Percentiles rank a stretch among this genome's conserved stretches.
Conservation (phyloP, 106 monocot genomes). For the Dioscorea dumetorum region DNA sequence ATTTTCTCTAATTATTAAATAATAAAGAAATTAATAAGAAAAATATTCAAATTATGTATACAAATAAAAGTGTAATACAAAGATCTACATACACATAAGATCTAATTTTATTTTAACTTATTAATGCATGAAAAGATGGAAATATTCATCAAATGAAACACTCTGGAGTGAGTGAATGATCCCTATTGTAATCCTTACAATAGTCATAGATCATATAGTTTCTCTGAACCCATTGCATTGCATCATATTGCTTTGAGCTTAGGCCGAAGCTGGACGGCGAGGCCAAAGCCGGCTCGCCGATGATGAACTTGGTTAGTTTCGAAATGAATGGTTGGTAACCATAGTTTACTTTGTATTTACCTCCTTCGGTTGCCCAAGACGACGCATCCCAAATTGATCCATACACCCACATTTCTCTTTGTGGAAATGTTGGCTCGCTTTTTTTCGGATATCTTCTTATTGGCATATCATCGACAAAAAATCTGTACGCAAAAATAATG, state of each 20-base stretch:
- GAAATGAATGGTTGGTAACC: slow-evolving; percentile 63
- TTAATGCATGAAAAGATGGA: no score
- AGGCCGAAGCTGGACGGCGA: slow-evolving; percentile 36
- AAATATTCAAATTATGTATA: no score
- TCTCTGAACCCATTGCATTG: slow-evolving; percentile 67
- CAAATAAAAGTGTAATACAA: no score
- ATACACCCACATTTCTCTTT: slow-evolving; percentile 77
- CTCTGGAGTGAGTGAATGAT: slow-evolving; percentile 73
- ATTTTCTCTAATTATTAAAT: no score
- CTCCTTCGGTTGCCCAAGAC: slow-evolving; percentile 73
- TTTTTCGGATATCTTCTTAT: slow-evolving; percentile 48
- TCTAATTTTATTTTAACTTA: no score
- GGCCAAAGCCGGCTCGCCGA: slow-evolving; percentile 19
- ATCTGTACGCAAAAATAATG: slow-evolving; percentile 15
- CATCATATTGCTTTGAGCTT: slow-evolving; percentile 42
- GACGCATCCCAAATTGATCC: slow-evolving; percentile 94
- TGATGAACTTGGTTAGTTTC: slow-evolving; percentile 28
- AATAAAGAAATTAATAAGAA: no score
- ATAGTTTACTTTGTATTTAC: slow-evolving; percentile 69
- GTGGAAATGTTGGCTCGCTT: slow-evolving; percentile 43
- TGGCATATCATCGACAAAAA: slow-evolving; percentile 79
- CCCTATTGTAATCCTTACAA: slow-evolving; percentile 53
- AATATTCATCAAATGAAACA: slow-evolving; percentile 11
- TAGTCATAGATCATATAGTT: slow-evolving; percentile 77
- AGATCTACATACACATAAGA: no score